A percentile compares a stretch with the other conserved stretches of the same genome.
These are phyloP conservation scores for Castanopsis chinensis DNA, from an alignment of 306 rosid genomes.

Conservation along the genomic window DNA sequence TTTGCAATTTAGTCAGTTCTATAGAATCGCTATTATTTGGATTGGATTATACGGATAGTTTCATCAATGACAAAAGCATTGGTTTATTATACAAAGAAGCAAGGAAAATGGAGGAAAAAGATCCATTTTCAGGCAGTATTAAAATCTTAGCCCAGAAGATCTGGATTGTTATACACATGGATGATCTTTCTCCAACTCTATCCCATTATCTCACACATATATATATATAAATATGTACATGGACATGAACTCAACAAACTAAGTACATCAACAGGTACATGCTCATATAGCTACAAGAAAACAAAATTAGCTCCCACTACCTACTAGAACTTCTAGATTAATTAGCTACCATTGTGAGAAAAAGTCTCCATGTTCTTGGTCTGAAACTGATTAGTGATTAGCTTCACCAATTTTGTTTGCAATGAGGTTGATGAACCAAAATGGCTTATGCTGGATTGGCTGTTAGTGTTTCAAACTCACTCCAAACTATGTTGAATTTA, in stretches of 20 bases:
- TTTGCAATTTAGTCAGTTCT: background rate
- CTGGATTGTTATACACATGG: constrained; percentile 25
- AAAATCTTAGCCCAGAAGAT: constrained; percentile 12
- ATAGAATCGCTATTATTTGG: background rate
- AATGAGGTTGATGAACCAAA: constrained; percentile 26
- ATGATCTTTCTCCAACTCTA: constrained; percentile 38
- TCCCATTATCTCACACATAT: constrained; percentile 55
- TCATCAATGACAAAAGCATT: constrained; percentile 1
- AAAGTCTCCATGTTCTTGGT: constrained; percentile 21
- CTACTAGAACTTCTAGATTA: constrained; percentile 34
- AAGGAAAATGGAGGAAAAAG: background rate
- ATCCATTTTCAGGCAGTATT: constrained; percentile 2
- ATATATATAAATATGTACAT: constrained; percentile 47
- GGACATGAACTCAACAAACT: constrained; percentile 42
- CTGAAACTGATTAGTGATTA: background rate
- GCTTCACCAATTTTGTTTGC: background rate
- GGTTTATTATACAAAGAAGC: background rate
- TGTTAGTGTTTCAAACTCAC: constrained; percentile 33
- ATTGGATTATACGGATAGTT: background rate
- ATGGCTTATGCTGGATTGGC: constrained; percentile 32
- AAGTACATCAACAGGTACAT: constrained; percentile 43
- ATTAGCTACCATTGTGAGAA: constrained; percentile 30
- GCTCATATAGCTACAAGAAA: constrained; percentile 34
- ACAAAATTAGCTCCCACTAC: constrained; percentile 38
- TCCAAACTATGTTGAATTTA: constrained; percentile 25